Base-by-base conservation (phyloP, 2,329 filamentous ascomycete genomes). In the Fusarium albosuccineum region DNA sequence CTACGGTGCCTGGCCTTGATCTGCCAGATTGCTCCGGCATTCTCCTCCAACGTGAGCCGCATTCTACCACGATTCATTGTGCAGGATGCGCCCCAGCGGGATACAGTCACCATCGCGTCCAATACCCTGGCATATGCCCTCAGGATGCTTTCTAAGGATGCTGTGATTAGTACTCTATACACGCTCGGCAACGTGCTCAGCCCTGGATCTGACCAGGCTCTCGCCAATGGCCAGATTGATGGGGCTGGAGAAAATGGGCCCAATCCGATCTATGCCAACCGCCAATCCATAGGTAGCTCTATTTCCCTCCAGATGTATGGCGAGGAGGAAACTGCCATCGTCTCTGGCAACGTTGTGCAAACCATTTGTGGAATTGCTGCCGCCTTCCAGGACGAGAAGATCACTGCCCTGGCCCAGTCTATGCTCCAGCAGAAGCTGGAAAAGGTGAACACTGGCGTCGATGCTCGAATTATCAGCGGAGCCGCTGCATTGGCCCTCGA, bases 361-460 rank as follows among this genome's bases (percentile, higher is more conserved):
- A 93, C 95, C 0, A 95, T 99, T 64, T 95, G 97, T 59, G 90
- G 90, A n/a, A 93, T 99, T 75, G 93, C 96, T 1, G 88, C 86
- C 22, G 90, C 88, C 59, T 94, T 91, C 75, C 87, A 91, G 48
- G 94, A 99, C 73, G 90, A 93, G 62, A 97, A 97, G 80, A 97
- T 99, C 55, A 96, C 92, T 7, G 94, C 94, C 6, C 83, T 99
- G 53, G 95, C 94, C 3, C 92, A 97, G 72, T 97, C 94, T 1
- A 97, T 99, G 90, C 87, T 99, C 26, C 81, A 97, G n/a, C 96
- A 99, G 75, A 98, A 99, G 78, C 87, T 98, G 60, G 90, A 91
- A 63, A 95, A 96, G 78, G 89, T 97, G 57, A 96, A 89, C 73
- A 85, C 87, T 61, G 82, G 86, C 5, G 92, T 97, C 3, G 94